Base-by-base conservation (phyloP, 2,329 filamentous ascomycete species). In the Penicillium sp. region DNA sequence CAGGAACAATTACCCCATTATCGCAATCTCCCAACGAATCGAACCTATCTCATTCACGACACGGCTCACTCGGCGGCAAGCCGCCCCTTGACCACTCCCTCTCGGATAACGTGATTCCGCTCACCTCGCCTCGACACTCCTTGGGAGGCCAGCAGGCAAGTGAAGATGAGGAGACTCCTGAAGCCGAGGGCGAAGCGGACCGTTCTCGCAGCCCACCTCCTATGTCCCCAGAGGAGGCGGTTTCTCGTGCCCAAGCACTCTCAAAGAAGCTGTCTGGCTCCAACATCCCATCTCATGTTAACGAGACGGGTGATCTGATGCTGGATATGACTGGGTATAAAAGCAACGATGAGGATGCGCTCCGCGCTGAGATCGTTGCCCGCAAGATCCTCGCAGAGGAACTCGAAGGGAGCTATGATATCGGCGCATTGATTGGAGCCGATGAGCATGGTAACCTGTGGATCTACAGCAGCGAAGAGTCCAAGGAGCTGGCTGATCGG, bases 401-500 rank as follows among this genome's bases (percentile, higher is more conserved):
- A 74, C 77, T 97, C 13, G 90, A 96, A 66, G 94, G 92, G 21
- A 92, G 93, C 68, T 97, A 97, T 72, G 94, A 99, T 69, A 96
- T 99, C 64, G 94, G 94, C 5, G 88, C 93, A 2, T 81, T 99
- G 29, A 96, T 99, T 64, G 94, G 92, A 11, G 93, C 94, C 42
- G 94, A 99, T 68, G 92, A 96, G 67, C 86, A 94, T 55, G 94
- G 94, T 6, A 99, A 99, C 66, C 81, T 99, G n/a, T 97, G 94
- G 93, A 97, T 99, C 62, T 99, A 99, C 77, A 94, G 92, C 75
- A 97, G 92, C 65, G 92, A 97, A 72, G 92, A 96, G 68, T 92
- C 94, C 22, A 97, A 97, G 69, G 88, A 94, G 65, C 88, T 89
- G 6, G 93, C 93, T 31, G 88, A 88, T 77, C 87, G 88, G 36